These are phyloP conservation scores for Blastocystis sp. DNA, from an alignment of 352 stramenopile species.

Conservation along the genomic window DNA sequence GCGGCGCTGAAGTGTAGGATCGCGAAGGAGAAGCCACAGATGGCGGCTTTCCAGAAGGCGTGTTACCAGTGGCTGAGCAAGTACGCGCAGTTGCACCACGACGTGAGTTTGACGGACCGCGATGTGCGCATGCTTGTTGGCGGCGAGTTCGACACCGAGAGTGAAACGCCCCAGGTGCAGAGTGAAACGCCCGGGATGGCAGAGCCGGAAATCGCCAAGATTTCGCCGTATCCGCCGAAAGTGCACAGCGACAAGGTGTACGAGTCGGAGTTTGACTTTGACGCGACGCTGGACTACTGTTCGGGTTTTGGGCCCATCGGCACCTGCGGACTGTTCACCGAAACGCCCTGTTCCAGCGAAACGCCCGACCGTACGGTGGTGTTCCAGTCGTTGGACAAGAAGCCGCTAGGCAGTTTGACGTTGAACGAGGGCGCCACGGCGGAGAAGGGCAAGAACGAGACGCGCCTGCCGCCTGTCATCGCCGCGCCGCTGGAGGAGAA, in stretches of 20 bases:
- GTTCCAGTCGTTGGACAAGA: constrained; percentile 29
- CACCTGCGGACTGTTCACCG: constrained; percentile 22
- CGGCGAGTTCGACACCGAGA: neutral
- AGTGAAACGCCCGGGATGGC: too few relatives aligned
- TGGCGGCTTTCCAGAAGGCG: constrained; percentile 35
- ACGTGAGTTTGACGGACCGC: neutral
- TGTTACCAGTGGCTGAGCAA: constrained; percentile 12
- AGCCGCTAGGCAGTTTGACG: neutral
- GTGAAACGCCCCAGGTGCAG: neutral
- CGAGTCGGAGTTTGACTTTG: constrained; percentile 14
- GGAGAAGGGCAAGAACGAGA: constrained; percentile 25
- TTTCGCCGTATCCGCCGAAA: constrained; percentile 17
- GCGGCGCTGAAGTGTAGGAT: constrained; percentile 4
- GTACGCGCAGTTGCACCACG: constrained; percentile 27
- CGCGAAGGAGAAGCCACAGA: constrained; percentile 5
- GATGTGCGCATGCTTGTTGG: constrained; percentile 37
- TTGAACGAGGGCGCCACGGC: neutral
- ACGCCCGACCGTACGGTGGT: constrained; percentile 43
- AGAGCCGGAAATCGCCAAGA: neutral
- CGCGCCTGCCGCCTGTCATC: constrained; percentile 25
- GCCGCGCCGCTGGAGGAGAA: constrained; percentile 27
- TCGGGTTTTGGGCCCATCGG: constrained; percentile 32
- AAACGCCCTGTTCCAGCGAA: neutral
- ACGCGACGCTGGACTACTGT: constrained; percentile 9
- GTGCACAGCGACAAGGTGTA: constrained; percentile 49